A percentile compares a stretch with the other conserved stretches of the same genome.
phyloP scores from a whole-genome alignment of 805 yeast species.

The Spathaspora girioi region DNA sequence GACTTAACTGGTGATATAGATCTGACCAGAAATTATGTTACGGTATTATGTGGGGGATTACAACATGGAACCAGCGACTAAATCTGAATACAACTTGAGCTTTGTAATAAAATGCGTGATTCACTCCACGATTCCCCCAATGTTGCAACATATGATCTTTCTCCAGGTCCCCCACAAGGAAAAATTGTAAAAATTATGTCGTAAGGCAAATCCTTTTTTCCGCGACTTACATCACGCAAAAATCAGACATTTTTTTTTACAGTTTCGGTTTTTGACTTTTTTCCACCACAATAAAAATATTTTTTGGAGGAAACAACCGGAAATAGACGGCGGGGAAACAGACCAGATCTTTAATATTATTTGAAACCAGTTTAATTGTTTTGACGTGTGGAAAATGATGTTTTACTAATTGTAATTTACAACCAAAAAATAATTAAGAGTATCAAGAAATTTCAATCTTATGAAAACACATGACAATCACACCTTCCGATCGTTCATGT shows the following conservation, averaged over 20 bases:
- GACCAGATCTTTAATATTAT: not conserved
- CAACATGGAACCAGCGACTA: too few species aligned
- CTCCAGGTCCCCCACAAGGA: not conserved
- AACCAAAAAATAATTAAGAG: not conserved
- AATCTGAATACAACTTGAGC: not conserved
- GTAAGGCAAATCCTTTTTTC: not conserved
- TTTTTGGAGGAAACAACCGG: not conserved
- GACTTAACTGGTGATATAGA: not conserved
- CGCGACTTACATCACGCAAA: not conserved
- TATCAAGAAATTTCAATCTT: not conserved
- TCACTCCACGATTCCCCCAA: too few species aligned
- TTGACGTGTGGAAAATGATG: not conserved
- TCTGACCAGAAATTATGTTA: not conserved
- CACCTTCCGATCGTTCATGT: not conserved
- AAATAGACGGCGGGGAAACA: not conserved
- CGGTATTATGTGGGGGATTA: too few species aligned
- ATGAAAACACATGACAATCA: too few species aligned
- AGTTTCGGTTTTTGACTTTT: not conserved
- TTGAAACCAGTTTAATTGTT: not conserved
- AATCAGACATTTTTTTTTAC: not conserved
- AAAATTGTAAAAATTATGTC: not conserved
- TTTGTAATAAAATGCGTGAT: not conserved
- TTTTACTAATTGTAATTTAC: not conserved
- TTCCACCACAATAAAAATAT: not conserved
- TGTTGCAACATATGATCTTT: too few species aligned